Evolutionary conservation across 129 eudicot genomes (phyloP).

Genomic region (Calendula officinalis): DNA sequence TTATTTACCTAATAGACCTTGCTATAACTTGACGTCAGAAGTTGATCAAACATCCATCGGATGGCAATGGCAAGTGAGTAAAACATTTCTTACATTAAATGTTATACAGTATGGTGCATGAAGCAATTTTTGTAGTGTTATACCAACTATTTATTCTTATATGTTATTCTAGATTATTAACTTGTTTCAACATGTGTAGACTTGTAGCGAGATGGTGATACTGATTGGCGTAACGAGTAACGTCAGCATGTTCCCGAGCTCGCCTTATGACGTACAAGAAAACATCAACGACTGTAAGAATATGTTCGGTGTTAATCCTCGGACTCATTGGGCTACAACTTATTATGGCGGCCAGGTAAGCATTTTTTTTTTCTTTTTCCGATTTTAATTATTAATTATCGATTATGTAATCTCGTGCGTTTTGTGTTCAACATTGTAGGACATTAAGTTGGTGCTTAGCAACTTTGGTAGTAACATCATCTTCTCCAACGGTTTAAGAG

Average conservation of each 20-base stretch:
- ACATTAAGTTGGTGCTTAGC: conserved; percentile 46
- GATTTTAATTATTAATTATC: not conserved
- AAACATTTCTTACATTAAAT: not conserved
- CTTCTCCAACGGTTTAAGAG: conserved; percentile 76
- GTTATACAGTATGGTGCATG: not conserved
- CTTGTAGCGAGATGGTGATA: conserved; percentile 74
- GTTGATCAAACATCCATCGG: conserved; percentile 38
- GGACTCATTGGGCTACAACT: conserved; percentile 80
- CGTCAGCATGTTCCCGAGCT: conserved; percentile 53
- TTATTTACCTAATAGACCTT: conserved; percentile 16
- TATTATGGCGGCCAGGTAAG: conserved; percentile 80
- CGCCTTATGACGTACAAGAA: conserved; percentile 32
- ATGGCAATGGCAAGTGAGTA: conserved; percentile 76
- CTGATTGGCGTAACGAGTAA: conserved; percentile 55
- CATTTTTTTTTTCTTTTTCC: not conserved
- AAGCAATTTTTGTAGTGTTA: too few species aligned
- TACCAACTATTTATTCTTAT: too few species aligned
- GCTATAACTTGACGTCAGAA: conserved; percentile 27
- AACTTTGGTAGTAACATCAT: conserved; percentile 82
- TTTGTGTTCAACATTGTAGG: conserved; percentile 33
- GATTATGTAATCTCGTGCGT: not conserved
- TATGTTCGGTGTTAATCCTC: conserved; percentile 52
- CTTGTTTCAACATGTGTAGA: conserved; percentile 23
- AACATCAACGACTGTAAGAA: conserved; percentile 29
- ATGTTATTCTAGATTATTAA: not conserved